These are phyloP conservation scores for Lenwebbia sp. DNA, from an alignment of 345 rosid species.

Conservation along the genomic window DNA sequence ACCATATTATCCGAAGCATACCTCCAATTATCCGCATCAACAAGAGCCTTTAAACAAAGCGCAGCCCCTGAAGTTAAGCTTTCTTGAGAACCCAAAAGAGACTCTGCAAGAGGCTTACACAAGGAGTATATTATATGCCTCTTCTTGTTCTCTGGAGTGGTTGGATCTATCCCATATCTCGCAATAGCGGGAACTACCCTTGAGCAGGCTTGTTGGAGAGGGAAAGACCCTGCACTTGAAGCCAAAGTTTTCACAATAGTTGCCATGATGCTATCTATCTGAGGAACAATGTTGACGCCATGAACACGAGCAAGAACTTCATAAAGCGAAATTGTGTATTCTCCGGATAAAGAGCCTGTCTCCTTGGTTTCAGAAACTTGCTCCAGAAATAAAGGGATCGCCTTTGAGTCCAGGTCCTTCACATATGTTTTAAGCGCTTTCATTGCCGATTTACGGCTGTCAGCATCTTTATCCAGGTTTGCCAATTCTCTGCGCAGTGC, in stretches of 20 bases:
- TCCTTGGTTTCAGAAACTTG: conserved; percentile 89
- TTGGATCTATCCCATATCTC: conserved; percentile 75
- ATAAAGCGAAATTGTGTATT: conserved; percentile 82
- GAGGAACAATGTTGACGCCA: conserved; percentile 86
- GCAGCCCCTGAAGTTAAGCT: conserved; percentile 84
- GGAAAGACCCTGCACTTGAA: conserved; percentile 87
- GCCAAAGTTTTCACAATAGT: conserved; percentile 76
- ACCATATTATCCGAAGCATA: conserved; percentile 92
- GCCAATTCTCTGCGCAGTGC: conserved; percentile 56
- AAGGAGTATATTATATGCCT: conserved; percentile 66
- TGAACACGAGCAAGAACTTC: conserved; percentile 96
- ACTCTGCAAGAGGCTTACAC: conserved; percentile 75
- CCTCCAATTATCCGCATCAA: conserved; percentile 83
- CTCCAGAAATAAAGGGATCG: conserved; percentile 74
- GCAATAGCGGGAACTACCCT: conserved; percentile 92
- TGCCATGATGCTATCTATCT: conserved; percentile 77
- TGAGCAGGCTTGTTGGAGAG: conserved; percentile 96
- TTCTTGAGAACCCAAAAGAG: conserved; percentile 72
- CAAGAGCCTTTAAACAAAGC: conserved; percentile 78
- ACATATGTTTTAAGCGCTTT: conserved; percentile 70
- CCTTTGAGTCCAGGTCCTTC: conserved; percentile 70
- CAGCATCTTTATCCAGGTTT: conserved; percentile 83
- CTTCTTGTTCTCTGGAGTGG: conserved; percentile 62
- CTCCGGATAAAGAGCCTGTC: conserved; percentile 71
- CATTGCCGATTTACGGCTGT: conserved; percentile 72